Evolutionary conservation across 139 green algal species (phyloP).

Genomic region (Penium margaritaceum): DNA sequence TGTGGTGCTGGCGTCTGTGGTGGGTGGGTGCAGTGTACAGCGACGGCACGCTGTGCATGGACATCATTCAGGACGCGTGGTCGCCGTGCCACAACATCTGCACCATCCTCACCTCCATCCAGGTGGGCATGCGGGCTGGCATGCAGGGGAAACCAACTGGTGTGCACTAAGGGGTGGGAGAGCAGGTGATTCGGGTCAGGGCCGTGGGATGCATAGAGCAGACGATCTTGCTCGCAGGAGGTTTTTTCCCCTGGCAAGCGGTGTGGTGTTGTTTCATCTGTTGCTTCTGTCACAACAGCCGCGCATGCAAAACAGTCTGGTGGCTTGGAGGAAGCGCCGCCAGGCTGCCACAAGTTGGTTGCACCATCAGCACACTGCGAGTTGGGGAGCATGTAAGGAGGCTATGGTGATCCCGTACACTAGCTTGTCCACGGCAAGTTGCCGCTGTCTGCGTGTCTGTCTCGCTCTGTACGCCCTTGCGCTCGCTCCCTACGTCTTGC

Average conservation of each 20-base stretch:
- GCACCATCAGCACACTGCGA: no score
- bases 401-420: no score
- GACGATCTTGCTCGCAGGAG: background rate
- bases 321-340: no score
- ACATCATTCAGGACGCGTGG: constrained; percentile 88
- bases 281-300: no score
- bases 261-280: no score
- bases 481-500: background rate
- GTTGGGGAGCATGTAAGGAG: no score
- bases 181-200: background rate
- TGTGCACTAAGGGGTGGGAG: background rate
- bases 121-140: constrained; percentile 47
- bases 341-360: no score
- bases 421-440: no score
- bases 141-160: background rate
- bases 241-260: background rate
- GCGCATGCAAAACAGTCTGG: no score
- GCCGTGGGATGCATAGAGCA: background rate
- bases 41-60: constrained; percentile 85
- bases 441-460: background rate
- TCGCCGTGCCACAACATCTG: constrained; percentile 78
- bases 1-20: no score
- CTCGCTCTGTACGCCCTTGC: background rate
- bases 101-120: constrained; percentile 80
- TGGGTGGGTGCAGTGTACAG: constrained; percentile 59